phyloP scores from a whole-genome alignment of 140 eudicot species.

The Anethum foeniculum region DNA sequence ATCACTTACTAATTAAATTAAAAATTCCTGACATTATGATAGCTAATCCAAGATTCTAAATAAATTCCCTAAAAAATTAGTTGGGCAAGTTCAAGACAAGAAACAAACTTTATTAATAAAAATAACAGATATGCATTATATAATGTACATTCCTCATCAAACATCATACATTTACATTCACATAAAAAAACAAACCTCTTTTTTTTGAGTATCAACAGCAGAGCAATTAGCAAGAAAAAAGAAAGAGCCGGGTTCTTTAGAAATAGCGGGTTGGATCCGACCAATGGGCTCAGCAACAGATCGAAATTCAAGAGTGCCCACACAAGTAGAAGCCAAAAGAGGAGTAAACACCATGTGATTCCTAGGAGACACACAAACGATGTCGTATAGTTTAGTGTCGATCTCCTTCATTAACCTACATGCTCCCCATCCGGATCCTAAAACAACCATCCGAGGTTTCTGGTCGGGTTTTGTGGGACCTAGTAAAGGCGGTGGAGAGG shows the following conservation, averaged over 20 bases:
- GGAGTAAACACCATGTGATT: slow-evolving; percentile 99
- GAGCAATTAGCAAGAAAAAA: slow-evolving; percentile 74
- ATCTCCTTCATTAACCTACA: slow-evolving; percentile 84
- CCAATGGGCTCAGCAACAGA: slow-evolving; percentile 96
- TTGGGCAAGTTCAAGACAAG: neutral
- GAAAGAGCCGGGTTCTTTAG: slow-evolving; percentile 79
- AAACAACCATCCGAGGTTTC: slow-evolving; percentile 85
- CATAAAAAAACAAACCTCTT: slow-evolving; percentile 38
- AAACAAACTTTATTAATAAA: neutral
- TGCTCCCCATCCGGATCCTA: slow-evolving; percentile 98
- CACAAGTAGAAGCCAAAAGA: slow-evolving; percentile 86
- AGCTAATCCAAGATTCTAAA: neutral
- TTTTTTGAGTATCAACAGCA: slow-evolving; percentile 50
- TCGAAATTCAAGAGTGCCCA: slow-evolving; percentile 93
- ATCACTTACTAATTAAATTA: neutral
- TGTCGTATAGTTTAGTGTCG: slow-evolving; percentile 64
- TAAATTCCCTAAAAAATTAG: neutral
- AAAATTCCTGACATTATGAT: neutral
- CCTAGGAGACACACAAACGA: slow-evolving; percentile 91
- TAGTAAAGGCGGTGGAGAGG: slow-evolving; percentile 30
- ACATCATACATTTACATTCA: neutral
- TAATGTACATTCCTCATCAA: neutral
- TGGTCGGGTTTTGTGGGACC: slow-evolving; percentile 62
- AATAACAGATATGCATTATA: neutral
- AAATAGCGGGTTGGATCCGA: slow-evolving; percentile 92